Percentiles rank a stretch among this genome's conserved stretches.
Evolutionary conservation across 164 flowering plant species (phyloP).

Genomic region (grape (Vitis vinifera)): DNA sequence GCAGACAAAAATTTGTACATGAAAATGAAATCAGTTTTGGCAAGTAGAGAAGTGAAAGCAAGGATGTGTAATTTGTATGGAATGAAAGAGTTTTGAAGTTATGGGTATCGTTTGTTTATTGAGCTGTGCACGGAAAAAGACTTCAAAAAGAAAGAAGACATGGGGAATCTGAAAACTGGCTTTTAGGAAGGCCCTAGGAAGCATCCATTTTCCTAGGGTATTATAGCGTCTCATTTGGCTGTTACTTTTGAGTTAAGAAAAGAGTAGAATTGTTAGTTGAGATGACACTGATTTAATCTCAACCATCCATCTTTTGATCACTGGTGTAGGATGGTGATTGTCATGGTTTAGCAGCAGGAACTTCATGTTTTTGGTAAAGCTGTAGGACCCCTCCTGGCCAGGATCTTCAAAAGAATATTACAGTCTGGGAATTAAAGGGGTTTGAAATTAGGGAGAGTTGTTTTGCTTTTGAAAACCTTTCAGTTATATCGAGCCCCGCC

Average conservation of each 20-base stretch:
- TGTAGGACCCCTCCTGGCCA: neutral
- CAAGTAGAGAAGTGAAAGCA: no score
- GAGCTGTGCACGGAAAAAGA: constrained; percentile 15
- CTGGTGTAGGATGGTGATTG: no score
- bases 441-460: constrained; percentile 7
- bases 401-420: constrained; percentile 9
- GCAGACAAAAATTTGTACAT: no score
- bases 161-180: constrained; percentile 35
- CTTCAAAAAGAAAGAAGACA: constrained; percentile 21
- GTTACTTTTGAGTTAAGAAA: constrained; percentile 28
- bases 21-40: no score
- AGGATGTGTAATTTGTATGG: neutral
- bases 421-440: neutral
- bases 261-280: constrained; percentile 12
- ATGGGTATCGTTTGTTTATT: constrained; percentile 6
- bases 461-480: constrained; percentile 4
- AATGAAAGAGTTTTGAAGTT: neutral
- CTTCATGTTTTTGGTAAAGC: neutral
- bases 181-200: constrained; percentile 22
- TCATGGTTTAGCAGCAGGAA: neutral
- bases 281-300: neutral
- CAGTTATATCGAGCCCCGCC: constrained; percentile 16
- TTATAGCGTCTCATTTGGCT: constrained; percentile 17
- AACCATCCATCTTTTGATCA: no score
- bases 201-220: constrained; percentile 1